These are phyloP conservation scores for Coemansia sp. DNA, from an alignment of 192 early-diverging fungal genomes.

Conservation along the genomic window DNA sequence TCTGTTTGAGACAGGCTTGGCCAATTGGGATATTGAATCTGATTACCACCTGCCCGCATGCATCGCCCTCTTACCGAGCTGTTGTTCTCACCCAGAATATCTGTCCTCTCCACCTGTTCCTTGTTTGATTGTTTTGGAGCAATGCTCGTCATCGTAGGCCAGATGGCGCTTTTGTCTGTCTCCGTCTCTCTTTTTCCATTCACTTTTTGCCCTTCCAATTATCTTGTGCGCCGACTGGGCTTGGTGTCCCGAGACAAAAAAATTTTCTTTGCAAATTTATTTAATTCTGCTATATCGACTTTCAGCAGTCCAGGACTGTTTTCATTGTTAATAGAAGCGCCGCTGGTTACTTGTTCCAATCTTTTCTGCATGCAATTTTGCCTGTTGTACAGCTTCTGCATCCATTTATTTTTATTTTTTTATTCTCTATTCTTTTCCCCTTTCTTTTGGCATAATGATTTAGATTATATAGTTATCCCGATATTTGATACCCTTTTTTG, in stretches of 20 bases:
- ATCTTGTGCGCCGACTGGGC: too few species aligned
- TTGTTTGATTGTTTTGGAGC: not conserved
- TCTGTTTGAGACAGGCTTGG: not conserved
- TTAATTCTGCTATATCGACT: not conserved
- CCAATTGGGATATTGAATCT: not conserved
- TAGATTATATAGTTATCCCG: not conserved
- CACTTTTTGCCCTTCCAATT: not conserved
- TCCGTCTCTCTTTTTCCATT: not conserved
- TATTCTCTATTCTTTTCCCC: not conserved
- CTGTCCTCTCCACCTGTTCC: not conserved
- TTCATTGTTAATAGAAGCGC: not conserved
- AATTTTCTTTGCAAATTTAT: not conserved
- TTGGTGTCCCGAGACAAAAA: too few species aligned
- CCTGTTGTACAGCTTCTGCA: not conserved
- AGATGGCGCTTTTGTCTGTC: not conserved
- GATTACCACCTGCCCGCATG: not conserved
- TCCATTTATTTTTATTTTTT: not conserved
- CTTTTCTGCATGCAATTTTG: not conserved
- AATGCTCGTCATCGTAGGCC: not conserved
- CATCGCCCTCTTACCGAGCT: slow-evolving; percentile 13
- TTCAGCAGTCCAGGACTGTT: not conserved
- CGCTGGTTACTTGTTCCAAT: slow-evolving; percentile 1
- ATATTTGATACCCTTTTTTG: not conserved
- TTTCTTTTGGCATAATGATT: not conserved
- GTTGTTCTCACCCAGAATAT: slow-evolving; percentile 10